phyloP scores from a whole-genome alignment of 2,329 filamentous ascomycete genomes.

The Trichophyton schoenleinii region DNA sequence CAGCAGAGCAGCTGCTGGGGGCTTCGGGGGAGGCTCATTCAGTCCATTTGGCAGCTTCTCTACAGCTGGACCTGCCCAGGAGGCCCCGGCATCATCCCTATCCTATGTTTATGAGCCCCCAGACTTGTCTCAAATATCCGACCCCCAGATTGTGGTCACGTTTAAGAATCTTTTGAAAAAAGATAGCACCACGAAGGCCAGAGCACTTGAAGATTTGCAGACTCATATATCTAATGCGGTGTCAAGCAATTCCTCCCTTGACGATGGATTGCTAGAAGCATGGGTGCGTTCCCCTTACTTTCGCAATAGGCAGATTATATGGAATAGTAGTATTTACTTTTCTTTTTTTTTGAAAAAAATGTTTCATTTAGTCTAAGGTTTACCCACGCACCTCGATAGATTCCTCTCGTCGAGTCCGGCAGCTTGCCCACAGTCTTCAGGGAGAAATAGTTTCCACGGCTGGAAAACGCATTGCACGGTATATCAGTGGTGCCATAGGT shows the following conservation, averaged over 20 bases:
- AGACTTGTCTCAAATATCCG: constrained; percentile 62
- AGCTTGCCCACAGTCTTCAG: constrained; percentile 69
- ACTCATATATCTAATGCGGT: constrained; percentile 47
- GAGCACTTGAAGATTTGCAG: constrained; percentile 76
- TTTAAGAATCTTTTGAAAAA: constrained; percentile 91
- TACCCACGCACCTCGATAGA: constrained; percentile 89
- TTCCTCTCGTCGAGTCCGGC: constrained; percentile 72
- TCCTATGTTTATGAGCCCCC: constrained; percentile 82
- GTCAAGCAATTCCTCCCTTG: constrained; percentile 47
- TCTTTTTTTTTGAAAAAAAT: constrained; percentile 1
- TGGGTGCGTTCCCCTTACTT: constrained; percentile 53
- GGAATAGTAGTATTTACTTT: constrained; percentile 29
- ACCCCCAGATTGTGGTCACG: constrained; percentile 72
- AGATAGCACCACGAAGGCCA: constrained; percentile 81
- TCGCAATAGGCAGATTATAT: constrained; percentile 9
- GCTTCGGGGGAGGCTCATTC: constrained; percentile 28
- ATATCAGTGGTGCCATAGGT: constrained; percentile 64
- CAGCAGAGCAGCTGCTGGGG: constrained; percentile 43
- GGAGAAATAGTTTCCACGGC: constrained; percentile 45
- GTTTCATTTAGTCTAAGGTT: constrained; percentile 52
- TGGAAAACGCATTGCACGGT: constrained; percentile 72
- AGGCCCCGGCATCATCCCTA: constrained; percentile 47
- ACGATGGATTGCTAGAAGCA: constrained; percentile 72
- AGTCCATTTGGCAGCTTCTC: constrained; percentile 32
- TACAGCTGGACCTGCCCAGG: constrained; percentile 25